Base-by-base conservation (phyloP, 2,329 filamentous ascomycete genomes). In the Arthrinium phaeospermum region DNA sequence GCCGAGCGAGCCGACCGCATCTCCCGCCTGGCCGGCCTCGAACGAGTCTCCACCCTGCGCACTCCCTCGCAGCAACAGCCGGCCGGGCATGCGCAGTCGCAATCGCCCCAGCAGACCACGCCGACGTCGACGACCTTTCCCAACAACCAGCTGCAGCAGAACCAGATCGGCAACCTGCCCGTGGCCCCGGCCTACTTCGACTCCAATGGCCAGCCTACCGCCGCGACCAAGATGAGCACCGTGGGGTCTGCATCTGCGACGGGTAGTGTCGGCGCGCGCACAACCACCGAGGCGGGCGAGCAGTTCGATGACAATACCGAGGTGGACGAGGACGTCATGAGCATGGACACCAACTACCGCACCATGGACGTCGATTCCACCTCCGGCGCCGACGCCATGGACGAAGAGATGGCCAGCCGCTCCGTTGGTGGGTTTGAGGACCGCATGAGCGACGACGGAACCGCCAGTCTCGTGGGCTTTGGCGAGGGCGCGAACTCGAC, bases 1-100 rank as follows among this genome's bases (percentile, higher is more conserved):
- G 95, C 95, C 75, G 95, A 98, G 82, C 94, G 95, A 77, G 95
- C 94, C 75, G 95, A 98, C 83, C 95, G 96, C 79, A 98, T 98
- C 82, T 98, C 95, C 61, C 95, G 96, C 69, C 91, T 98, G 30
- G 94, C 95, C 16, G 96, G 96, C n/a, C 90, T 98, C 49, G 95
- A 97, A 81, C 91, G 94, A 72, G 92, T 98, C 72, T 92, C 93
- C 22, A 93, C 94, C n/a, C 88, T 92, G 61, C 91, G 93, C 74
- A 86, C 89, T 44, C 82, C 84, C 13, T 78, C 83, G 8, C 77
- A 79, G 74, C 74, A 82, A 71, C 45, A 22, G 24, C 45, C 22
- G 10, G 4, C 30, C 78, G 79, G 68, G 68, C 74, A 41, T 77
- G 76, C 73, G 78, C 81, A 45, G 81, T 82, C 19, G 83, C 86